Conservation (phyloP, 441 rosid genomes). For the Aleurites moluccanus region DNA sequence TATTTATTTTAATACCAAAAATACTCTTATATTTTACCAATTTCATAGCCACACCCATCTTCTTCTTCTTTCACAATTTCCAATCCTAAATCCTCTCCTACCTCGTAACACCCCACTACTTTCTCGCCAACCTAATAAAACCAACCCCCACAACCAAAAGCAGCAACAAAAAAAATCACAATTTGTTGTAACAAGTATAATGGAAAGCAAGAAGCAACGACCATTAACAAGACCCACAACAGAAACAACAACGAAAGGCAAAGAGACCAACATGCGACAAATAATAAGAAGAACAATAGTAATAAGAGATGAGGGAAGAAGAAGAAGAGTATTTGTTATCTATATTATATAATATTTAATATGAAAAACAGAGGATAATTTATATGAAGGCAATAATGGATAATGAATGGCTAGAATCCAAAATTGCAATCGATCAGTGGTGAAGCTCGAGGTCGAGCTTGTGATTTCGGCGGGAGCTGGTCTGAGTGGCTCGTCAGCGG, state of each 20-base stretch:
- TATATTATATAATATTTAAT: not conserved
- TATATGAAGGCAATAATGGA: conserved; percentile 9
- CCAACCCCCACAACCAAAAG: not conserved
- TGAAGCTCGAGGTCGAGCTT: no score
- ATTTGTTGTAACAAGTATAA: conserved; percentile 13
- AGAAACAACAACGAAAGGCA: conserved; percentile 12
- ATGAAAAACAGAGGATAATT: not conserved
- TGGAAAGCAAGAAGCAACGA: not conserved
- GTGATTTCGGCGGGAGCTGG: no score
- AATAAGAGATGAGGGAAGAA: not conserved
- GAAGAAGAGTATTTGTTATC: not conserved
- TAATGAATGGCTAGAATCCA: conserved; percentile 32
- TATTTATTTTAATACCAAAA: no score
- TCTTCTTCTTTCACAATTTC: no score
- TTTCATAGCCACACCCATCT: no score
- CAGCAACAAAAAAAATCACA: conserved; percentile 11
- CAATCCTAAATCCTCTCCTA: no score
- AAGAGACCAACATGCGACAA: conserved; percentile 34
- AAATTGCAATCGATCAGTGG: no score
- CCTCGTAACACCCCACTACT: no score
- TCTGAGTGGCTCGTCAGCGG: no score
- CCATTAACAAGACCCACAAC: conserved; percentile 7
- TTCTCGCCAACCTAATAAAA: no score
- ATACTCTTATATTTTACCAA: no score
- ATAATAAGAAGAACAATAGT: not conserved